Evolutionary conservation across 306 rosid species (phyloP).

Genomic region (Dalbergia cochinchinensis): DNA sequence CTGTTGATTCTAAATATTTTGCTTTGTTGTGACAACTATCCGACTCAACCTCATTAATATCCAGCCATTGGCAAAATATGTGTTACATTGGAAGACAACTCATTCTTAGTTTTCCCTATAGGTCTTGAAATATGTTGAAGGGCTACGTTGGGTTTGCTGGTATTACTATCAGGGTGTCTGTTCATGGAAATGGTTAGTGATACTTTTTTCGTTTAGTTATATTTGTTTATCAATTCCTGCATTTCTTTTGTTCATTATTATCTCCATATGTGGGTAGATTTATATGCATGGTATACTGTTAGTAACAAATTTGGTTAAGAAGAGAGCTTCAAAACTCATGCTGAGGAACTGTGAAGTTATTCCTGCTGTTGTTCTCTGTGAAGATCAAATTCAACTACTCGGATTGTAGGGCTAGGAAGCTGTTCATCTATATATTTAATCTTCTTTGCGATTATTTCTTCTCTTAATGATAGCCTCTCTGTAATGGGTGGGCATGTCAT

Average conservation of each 20-base stretch:
- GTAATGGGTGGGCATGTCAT: too few species aligned
- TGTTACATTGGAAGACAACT: slow-evolving; percentile 36
- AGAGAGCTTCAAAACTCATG: background rate
- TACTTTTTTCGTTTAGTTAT: slow-evolving; percentile 25
- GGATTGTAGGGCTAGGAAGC: background rate
- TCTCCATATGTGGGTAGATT: slow-evolving; percentile 19
- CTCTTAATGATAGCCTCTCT: too few species aligned
- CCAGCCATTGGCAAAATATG: background rate
- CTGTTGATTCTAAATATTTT: background rate
- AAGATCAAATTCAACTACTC: slow-evolving; percentile 9
- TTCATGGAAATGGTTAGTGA: slow-evolving; percentile 93
- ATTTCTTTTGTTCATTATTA: slow-evolving; percentile 1
- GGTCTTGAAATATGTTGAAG: slow-evolving; percentile 94
- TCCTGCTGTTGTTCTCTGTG: slow-evolving; percentile 23
- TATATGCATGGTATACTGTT: slow-evolving; percentile 29
- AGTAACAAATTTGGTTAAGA: slow-evolving; percentile 21
- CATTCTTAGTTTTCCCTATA: slow-evolving; percentile 52
- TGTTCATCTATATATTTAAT: too few species aligned
- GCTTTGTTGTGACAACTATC: too few species aligned
- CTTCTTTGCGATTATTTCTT: too few species aligned
- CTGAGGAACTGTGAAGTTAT: background rate
- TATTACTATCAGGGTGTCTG: slow-evolving; percentile 97
- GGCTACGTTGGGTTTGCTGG: slow-evolving; percentile 97
- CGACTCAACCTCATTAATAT: background rate
- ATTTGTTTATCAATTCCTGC: slow-evolving; percentile 23